Conservation (phyloP, 768 basidiomycete genomes). For the Agaricus sinodeliciosus region DNA sequence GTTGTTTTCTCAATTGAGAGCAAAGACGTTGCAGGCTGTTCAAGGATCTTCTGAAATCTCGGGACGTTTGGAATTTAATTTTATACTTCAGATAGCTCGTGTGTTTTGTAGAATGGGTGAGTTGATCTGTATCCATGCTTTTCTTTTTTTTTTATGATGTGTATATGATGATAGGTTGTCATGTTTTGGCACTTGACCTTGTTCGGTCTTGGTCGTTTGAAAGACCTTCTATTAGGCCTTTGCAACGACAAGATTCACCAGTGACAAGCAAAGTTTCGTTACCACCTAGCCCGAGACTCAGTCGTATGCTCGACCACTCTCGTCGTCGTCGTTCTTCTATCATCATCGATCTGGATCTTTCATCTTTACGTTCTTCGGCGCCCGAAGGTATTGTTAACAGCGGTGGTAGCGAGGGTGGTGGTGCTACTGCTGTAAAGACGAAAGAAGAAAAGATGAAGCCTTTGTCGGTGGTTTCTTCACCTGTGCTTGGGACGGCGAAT, state of each 20-base stretch:
- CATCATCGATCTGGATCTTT: constrained; percentile 84
- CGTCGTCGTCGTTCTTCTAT: constrained; percentile 66
- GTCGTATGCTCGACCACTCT: constrained; percentile 44
- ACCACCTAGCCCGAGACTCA: constrained; percentile 23
- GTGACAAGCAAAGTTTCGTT: constrained; percentile 10
- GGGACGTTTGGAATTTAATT: constrained; percentile 85
- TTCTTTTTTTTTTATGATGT: not conserved
- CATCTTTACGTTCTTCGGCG: constrained; percentile 46
- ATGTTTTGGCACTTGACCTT: constrained; percentile 84
- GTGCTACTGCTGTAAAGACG: not conserved
- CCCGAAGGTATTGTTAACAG: constrained; percentile 22
- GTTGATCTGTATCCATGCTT: constrained; percentile 17
- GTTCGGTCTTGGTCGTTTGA: constrained; percentile 91
- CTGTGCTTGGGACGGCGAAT: too few relatives aligned
- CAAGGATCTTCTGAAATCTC: constrained; percentile 91
- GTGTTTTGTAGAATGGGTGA: constrained; percentile 93
- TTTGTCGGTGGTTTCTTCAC: too few relatives aligned
- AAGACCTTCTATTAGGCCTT: constrained; percentile 48
- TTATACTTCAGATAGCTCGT: constrained; percentile 89
- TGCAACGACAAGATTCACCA: constrained; percentile 3
- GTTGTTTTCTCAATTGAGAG: constrained; percentile 83
- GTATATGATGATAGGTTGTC: constrained; percentile 60
- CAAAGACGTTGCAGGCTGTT: constrained; percentile 87
- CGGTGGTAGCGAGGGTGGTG: not conserved
- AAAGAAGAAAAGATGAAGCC: too few relatives aligned